These are phyloP conservation scores for Plasmodium knowlesi DNA, from an alignment of 169 alveolate genomes.

Conservation along the genomic window DNA sequence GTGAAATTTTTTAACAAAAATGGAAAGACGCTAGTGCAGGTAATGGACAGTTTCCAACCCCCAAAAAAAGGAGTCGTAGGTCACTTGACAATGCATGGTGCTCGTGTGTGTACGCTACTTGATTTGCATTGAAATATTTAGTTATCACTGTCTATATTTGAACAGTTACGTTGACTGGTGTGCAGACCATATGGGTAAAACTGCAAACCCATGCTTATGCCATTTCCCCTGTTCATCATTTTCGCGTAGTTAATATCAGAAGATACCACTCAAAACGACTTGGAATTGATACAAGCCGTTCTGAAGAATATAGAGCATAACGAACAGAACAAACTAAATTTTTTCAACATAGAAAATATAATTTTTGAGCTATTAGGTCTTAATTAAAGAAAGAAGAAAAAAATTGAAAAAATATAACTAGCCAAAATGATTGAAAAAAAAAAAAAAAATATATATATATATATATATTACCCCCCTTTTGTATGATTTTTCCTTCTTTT, in stretches of 20 bases:
- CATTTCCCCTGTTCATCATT: background rate
- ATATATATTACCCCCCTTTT: background rate
- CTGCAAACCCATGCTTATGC: background rate
- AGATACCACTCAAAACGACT: constrained; percentile 36
- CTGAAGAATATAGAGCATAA: constrained; percentile 56
- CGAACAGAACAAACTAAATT: constrained; percentile 39
- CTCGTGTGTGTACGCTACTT: background rate
- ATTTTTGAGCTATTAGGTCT: constrained; percentile 57
- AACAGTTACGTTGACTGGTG: background rate
- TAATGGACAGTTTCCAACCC: background rate
- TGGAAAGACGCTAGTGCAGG: constrained; percentile 57
- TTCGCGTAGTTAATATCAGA: constrained; percentile 42
- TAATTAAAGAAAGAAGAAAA: background rate
- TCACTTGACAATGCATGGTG: background rate
- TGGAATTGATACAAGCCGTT: constrained; percentile 41
- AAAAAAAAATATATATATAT: constrained; percentile 1
- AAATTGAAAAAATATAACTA: background rate
- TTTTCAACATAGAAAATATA: constrained; percentile 51
- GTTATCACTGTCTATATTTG: background rate
- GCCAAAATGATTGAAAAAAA: background rate
- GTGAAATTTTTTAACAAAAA: constrained; percentile 40
- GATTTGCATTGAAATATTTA: background rate
- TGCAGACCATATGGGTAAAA: background rate
- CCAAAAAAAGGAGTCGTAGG: background rate
- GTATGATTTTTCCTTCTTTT: background rate